phyloP scores from a whole-genome alignment of 73 alveolate genomes.

The Effrenium voratum region DNA sequence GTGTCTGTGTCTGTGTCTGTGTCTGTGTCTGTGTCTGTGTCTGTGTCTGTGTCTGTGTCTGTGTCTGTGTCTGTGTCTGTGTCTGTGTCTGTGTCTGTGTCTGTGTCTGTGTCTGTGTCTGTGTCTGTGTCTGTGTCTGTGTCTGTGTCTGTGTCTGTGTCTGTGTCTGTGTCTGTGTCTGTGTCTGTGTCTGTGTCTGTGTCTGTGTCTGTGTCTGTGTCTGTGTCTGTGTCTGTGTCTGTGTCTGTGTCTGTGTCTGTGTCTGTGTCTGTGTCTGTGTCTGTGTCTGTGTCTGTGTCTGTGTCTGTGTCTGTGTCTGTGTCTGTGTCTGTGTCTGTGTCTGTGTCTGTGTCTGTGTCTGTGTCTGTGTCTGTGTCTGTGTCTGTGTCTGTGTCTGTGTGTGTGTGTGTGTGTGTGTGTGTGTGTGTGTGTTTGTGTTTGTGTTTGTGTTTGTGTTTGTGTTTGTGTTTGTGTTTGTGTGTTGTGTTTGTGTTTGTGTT shows the following conservation, averaged over 20 bases:
- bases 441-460: no score
- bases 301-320: not conserved
- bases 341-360: not conserved
- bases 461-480: no score
- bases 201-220: not conserved
- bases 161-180: not conserved
- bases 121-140: not conserved
- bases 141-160: not conserved
- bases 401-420: not conserved
- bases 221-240: not conserved
- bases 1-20: not conserved
- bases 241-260: not conserved
- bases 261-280: not conserved
- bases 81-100: conserved; percentile 4
- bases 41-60: not conserved
- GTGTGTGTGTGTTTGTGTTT: no score
- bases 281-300: not conserved
- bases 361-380: not conserved
- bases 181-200: not conserved
- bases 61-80: conserved; percentile 4
- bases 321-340: not conserved
- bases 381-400: not conserved
- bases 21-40: not conserved
- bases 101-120: conserved; percentile 4
- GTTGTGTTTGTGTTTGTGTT: no score